Conservation (phyloP, 257 asterid species). For the Solanum medicagineum region DNA sequence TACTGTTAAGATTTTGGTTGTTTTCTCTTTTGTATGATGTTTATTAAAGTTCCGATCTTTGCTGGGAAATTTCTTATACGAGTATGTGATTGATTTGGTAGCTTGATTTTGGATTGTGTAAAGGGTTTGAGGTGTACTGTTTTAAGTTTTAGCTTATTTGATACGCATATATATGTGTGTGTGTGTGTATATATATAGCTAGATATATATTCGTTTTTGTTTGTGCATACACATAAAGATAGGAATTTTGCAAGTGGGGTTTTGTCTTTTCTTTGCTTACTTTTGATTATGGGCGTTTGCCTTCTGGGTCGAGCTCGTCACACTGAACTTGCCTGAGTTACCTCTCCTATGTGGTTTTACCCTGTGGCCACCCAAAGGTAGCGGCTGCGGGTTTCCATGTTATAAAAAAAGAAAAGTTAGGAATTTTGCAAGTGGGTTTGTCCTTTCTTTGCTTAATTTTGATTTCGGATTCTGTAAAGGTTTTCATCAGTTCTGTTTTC, state of each 20-base stretch:
- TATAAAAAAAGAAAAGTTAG: not conserved
- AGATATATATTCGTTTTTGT: not conserved
- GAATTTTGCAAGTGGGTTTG: not conserved
- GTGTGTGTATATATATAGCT: no score
- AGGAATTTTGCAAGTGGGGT: not conserved
- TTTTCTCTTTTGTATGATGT: not conserved
- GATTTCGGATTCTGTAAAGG: not conserved
- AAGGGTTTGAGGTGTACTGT: not conserved
- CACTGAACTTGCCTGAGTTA: no score
- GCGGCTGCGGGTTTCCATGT: no score
- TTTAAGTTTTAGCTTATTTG: not conserved
- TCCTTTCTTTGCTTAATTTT: not conserved
- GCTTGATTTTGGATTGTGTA: not conserved
- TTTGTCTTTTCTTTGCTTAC: not conserved
- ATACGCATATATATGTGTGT: no score
- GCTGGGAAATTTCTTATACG: not conserved
- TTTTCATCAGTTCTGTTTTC: not conserved
- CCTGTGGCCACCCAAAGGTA: no score
- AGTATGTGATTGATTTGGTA: not conserved
- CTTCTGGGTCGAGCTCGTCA: no score
- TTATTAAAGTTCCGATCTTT: not conserved
- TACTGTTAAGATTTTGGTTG: not conserved
- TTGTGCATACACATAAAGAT: not conserved
- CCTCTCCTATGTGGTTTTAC: no score
- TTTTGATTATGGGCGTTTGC: not conserved